phyloP scores from a whole-genome alignment of 225 moss, liverwort and hornwort genomes.

The Sphagnum contortum region DNA sequence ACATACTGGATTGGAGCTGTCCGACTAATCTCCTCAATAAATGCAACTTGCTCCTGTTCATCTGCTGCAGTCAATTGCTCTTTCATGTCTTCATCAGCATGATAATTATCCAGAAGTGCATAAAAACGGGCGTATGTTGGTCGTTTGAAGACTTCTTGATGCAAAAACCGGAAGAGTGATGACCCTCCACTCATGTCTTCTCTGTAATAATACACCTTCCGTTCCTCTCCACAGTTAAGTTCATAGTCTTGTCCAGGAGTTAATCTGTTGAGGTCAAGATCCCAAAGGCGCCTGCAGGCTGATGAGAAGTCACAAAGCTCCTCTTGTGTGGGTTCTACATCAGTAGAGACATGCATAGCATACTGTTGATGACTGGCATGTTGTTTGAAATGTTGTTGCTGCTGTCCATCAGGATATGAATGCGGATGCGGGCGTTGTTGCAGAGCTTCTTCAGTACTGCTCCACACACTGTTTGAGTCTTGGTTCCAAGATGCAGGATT shows the following conservation, averaged over 20 bases:
- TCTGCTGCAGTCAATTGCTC: slow-evolving; percentile 42
- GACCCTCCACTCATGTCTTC: slow-evolving; percentile 53
- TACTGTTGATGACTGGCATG: slow-evolving; percentile 63
- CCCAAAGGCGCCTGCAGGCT: slow-evolving; percentile 78
- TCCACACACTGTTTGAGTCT: too few species aligned
- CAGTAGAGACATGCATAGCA: slow-evolving; percentile 26
- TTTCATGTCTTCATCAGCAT: slow-evolving; percentile 33
- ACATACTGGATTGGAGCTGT: slow-evolving; percentile 87
- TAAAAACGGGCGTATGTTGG: slow-evolving; percentile 87
- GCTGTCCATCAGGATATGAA: slow-evolving; percentile 23
- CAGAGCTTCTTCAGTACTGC: slow-evolving; percentile 5
- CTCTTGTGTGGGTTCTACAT: slow-evolving; percentile 55
- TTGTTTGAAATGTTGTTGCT: slow-evolving; percentile 27
- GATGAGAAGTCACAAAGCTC: slow-evolving; percentile 58
- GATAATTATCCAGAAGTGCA: slow-evolving; percentile 76
- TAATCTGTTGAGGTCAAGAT: slow-evolving; percentile 76
- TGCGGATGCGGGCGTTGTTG: slow-evolving; percentile 16
- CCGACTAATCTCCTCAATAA: slow-evolving; percentile 94
- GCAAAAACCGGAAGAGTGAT: slow-evolving; percentile 63
- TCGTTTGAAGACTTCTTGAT: slow-evolving; percentile 61
- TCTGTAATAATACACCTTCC: slow-evolving; percentile 64
- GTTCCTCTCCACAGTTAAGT: slow-evolving; percentile 84
- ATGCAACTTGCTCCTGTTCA: slow-evolving; percentile 63
- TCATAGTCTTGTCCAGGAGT: slow-evolving; percentile 82
- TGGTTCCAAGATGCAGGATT: too few species aligned